Conservation (phyloP, 2,329 filamentous ascomycete genomes). For the Claviceps capensis region DNA sequence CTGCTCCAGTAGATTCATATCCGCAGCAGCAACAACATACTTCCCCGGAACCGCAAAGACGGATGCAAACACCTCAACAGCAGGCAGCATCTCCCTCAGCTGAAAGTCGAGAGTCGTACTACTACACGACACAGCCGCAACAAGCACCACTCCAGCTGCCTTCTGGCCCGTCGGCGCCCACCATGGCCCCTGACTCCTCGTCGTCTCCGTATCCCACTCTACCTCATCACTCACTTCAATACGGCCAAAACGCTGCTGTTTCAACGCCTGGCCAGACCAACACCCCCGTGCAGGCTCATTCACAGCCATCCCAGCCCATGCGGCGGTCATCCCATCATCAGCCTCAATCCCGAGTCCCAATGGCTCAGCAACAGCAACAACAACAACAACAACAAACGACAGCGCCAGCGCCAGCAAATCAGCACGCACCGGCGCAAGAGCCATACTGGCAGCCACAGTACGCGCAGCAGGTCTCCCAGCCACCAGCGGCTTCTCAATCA, state of each 20-base stretch:
- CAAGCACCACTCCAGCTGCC: conserved; percentile 13
- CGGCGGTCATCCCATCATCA: conserved; percentile 14
- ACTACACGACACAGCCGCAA: conserved; percentile 33
- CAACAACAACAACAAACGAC: conserved; percentile 10
- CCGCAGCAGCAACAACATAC: conserved; percentile 12
- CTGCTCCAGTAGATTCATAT: conserved; percentile 21
- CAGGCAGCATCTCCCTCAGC: conserved; percentile 16
- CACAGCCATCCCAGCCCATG: conserved; percentile 12
- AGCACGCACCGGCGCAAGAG: conserved; percentile 17
- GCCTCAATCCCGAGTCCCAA: conserved; percentile 13
- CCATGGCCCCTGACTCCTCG: conserved; percentile 25
- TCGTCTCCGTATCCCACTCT: conserved; percentile 40
- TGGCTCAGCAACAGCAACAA: conserved; percentile 10
- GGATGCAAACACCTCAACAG: conserved; percentile 18
- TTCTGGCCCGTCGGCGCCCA: conserved; percentile 24
- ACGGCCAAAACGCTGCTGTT: conserved; percentile 29
- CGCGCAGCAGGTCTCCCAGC: conserved; percentile 14
- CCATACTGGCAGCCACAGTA: conserved; percentile 20
- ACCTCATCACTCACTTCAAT: conserved; percentile 30
- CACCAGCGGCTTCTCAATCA: conserved; percentile 24
- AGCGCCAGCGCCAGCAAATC: conserved; percentile 9
- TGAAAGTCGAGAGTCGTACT: conserved; percentile 45
- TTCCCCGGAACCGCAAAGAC: conserved; percentile 14
- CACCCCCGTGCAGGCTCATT: conserved; percentile 16
- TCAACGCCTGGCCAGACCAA: conserved; percentile 21